Conservation (phyloP, 805 yeast species). For the Wickerhamiella domercqiae region DNA sequence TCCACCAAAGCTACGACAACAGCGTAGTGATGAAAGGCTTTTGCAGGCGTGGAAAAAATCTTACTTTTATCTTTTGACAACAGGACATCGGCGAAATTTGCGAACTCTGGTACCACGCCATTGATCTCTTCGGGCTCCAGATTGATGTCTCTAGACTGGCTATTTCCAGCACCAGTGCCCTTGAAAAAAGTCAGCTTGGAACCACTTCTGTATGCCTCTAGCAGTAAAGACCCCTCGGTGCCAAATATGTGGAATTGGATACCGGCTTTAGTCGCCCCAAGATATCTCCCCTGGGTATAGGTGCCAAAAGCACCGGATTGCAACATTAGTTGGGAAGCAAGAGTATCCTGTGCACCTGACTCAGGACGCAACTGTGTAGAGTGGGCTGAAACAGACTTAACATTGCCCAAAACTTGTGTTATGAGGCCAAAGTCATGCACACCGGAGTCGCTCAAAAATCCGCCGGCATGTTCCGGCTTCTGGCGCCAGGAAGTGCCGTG, state of each 20-base stretch:
- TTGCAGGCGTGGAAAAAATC: slow-evolving; percentile 49
- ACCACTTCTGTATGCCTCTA: slow-evolving; percentile 42
- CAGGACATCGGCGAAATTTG: slow-evolving; percentile 47
- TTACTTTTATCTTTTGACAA: slow-evolving; percentile 41
- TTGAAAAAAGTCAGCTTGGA: slow-evolving; percentile 17
- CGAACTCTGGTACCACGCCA: slow-evolving; percentile 43
- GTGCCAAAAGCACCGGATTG: slow-evolving; percentile 59
- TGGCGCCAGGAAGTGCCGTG: slow-evolving; percentile 69
- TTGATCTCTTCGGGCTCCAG: slow-evolving; percentile 29
- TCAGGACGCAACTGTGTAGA: slow-evolving; percentile 62
- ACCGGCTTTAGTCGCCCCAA: slow-evolving; percentile 65
- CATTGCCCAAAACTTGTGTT: slow-evolving; percentile 66
- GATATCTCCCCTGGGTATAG: slow-evolving; percentile 74
- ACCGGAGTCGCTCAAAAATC: slow-evolving; percentile 87
- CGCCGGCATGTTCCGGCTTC: slow-evolving; percentile 85
- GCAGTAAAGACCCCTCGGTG: slow-evolving; percentile 54
- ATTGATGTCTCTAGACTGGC: slow-evolving; percentile 4
- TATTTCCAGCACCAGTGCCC: slow-evolving; percentile 15
- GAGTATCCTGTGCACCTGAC: slow-evolving; percentile 71
- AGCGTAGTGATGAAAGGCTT: slow-evolving; percentile 86
- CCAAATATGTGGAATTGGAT: slow-evolving; percentile 62
- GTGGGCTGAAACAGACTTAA: slow-evolving; percentile 54
- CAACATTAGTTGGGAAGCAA: slow-evolving; percentile 52
- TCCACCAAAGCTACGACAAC: slow-evolving; percentile 73
- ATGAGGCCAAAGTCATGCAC: slow-evolving; percentile 86